These are phyloP conservation scores for Alternaria gansuensis DNA, from an alignment of 2,329 filamentous ascomycete genomes.

Conservation along the genomic window DNA sequence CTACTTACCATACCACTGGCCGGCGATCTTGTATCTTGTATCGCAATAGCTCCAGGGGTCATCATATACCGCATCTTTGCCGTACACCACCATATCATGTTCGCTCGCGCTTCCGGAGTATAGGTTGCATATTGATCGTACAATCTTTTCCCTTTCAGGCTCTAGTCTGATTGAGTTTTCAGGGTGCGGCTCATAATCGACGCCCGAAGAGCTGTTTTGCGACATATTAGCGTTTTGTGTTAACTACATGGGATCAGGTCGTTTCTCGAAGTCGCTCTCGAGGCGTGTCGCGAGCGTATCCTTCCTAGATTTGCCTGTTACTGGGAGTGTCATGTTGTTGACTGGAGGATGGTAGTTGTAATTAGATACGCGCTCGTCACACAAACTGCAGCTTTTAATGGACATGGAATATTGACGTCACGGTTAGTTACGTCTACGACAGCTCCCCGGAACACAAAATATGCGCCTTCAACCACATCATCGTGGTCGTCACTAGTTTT, in stretches of 20 bases:
- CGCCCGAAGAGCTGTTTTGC: slow-evolving; percentile 42
- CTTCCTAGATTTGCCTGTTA: slow-evolving; percentile 18
- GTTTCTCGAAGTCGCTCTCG: slow-evolving; percentile 31
- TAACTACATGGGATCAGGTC: slow-evolving; percentile 40
- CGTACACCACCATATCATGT: slow-evolving; percentile 61
- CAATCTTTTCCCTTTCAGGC: slow-evolving; percentile 51
- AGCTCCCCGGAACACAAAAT: background rate
- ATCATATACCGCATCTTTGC: slow-evolving; percentile 58
- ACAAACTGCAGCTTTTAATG: background rate
- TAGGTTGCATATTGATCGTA: slow-evolving; percentile 55
- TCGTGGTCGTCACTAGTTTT: background rate
- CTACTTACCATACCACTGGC: slow-evolving; percentile 59
- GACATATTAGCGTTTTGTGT: slow-evolving; percentile 40
- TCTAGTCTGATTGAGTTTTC: slow-evolving; percentile 31
- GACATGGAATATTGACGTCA: slow-evolving; percentile 1
- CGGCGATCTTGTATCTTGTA: slow-evolving; percentile 61
- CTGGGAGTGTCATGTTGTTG: slow-evolving; percentile 8
- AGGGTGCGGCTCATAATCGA: slow-evolving; percentile 44
- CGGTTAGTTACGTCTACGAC: background rate
- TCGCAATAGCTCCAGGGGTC: slow-evolving; percentile 62
- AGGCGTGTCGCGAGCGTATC: slow-evolving; percentile 24
- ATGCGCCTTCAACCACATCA: background rate
- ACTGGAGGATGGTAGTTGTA: background rate
- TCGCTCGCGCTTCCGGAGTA: slow-evolving; percentile 60
- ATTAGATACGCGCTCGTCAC: no score